Conservation (phyloP, 2,329 filamentous ascomycete species). For the Xylariaceae sp. region DNA sequence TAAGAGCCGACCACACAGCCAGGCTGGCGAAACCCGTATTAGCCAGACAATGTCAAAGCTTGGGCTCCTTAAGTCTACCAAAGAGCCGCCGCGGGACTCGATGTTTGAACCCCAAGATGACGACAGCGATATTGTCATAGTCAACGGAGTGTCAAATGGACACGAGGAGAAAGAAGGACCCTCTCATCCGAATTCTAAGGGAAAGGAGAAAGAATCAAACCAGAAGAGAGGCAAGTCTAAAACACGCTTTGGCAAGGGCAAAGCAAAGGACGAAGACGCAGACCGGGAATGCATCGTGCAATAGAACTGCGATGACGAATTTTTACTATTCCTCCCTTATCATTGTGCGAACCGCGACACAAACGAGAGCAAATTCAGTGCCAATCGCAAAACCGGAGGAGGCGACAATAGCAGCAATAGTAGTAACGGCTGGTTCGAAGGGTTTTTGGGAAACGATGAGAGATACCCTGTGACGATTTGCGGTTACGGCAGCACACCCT, state of each 20-base stretch:
- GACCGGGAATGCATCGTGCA: slow-evolving; percentile 39
- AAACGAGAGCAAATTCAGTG: neutral
- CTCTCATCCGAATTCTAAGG: slow-evolving; percentile 10
- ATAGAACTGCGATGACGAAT: slow-evolving; percentile 20
- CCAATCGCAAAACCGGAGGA: neutral
- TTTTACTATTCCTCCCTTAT: neutral
- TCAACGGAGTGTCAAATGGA: slow-evolving; percentile 8
- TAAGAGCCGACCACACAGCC: slow-evolving; percentile 64
- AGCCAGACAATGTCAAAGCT: slow-evolving; percentile 65
- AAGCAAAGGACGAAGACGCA: slow-evolving; percentile 32
- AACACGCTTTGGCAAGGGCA: slow-evolving; percentile 31
- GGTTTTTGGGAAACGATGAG: neutral
- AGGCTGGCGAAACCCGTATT: slow-evolving; percentile 64
- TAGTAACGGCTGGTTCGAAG: neutral
- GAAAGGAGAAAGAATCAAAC: slow-evolving; percentile 29
- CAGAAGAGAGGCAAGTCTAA: slow-evolving; percentile 37
- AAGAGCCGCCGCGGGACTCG: slow-evolving; percentile 52
- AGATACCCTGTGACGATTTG: slow-evolving; percentile 2
- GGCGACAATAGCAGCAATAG: neutral
- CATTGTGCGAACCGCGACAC: neutral
- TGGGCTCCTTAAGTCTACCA: slow-evolving; percentile 59
- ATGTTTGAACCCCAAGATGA: slow-evolving; percentile 33
- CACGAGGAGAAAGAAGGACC: slow-evolving; percentile 16
- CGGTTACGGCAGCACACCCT: neutral
- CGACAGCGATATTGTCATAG: slow-evolving; percentile 31